These are phyloP conservation scores for Eucalyptus cloeziana DNA, from an alignment of 345 rosid species.

Conservation along the genomic window DNA sequence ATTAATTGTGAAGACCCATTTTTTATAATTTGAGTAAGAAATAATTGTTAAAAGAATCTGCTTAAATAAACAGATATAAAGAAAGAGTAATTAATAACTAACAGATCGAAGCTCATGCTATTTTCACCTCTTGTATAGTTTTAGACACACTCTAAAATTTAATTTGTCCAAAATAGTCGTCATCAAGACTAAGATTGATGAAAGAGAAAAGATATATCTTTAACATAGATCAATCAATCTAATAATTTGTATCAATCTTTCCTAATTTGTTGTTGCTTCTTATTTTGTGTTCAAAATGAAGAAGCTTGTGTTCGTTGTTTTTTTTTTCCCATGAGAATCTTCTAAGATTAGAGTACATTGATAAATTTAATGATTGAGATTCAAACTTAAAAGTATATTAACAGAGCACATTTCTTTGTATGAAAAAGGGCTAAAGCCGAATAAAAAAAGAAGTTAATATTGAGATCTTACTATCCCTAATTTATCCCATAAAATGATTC, in stretches of 20 bases:
- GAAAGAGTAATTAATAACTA: not conserved
- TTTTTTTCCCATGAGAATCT: not conserved
- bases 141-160: not conserved
- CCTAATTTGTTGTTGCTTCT: not conserved
- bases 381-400: not conserved
- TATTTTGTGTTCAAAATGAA: not conserved
- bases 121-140: not conserved
- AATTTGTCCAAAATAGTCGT: not conserved
- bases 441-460: not conserved
- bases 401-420: not conserved
- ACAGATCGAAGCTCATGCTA: not conserved
- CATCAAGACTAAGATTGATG: not conserved
- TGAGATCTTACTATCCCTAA: not conserved
- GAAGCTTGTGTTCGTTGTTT: not conserved
- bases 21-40: not conserved
- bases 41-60: not conserved
- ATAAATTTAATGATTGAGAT: not conserved
- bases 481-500: not conserved
- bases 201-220: not conserved
- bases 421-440: not conserved
- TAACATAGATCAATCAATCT: not conserved
- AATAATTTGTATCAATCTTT: not conserved
- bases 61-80: not conserved
- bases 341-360: not conserved
- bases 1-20: not conserved